phyloP scores from a whole-genome alignment of 352 stramenopile species.

The Phytophthora quininea region DNA sequence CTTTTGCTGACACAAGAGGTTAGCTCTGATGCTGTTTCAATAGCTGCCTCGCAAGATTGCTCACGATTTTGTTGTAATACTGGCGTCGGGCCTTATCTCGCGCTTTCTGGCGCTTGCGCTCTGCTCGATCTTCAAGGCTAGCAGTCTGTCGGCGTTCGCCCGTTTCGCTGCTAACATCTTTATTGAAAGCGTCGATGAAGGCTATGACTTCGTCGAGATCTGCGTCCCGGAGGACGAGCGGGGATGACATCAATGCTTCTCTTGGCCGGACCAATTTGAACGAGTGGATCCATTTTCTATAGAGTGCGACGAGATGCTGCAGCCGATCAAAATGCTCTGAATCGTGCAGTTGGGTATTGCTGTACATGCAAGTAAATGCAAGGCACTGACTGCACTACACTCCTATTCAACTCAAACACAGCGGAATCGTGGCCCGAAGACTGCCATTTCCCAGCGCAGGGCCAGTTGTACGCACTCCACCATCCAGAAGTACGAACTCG shows the following conservation, averaged over 20 bases:
- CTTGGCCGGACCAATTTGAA: too few relatives aligned
- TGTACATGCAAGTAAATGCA: not conserved
- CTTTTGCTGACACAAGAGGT: not conserved
- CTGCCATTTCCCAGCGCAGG: constrained; percentile 45
- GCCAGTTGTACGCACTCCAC: constrained; percentile 46
- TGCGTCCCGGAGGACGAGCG: not conserved
- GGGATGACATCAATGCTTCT: not conserved
- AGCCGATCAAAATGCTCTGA: not conserved
- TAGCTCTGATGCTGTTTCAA: not conserved
- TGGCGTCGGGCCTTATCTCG: constrained; percentile 2
- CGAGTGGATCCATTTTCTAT: too few relatives aligned
- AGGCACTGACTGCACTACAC: not conserved
- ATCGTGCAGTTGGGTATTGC: not conserved
- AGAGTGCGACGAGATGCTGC: too few relatives aligned
- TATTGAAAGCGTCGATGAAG: not conserved
- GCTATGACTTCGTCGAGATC: not conserved
- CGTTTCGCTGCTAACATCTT: not conserved
- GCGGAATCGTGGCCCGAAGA: constrained; percentile 40
- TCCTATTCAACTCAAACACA: not conserved
- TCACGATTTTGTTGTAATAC: not conserved
- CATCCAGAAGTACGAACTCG: constrained; percentile 50
- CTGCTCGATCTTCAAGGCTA: too few relatives aligned
- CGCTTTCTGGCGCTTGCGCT: not conserved
- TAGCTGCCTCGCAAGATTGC: not conserved
- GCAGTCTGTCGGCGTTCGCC: too few relatives aligned